Evolutionary conservation across 768 basidiomycete genomes (phyloP).

Genomic region (Boletus bicolor): DNA sequence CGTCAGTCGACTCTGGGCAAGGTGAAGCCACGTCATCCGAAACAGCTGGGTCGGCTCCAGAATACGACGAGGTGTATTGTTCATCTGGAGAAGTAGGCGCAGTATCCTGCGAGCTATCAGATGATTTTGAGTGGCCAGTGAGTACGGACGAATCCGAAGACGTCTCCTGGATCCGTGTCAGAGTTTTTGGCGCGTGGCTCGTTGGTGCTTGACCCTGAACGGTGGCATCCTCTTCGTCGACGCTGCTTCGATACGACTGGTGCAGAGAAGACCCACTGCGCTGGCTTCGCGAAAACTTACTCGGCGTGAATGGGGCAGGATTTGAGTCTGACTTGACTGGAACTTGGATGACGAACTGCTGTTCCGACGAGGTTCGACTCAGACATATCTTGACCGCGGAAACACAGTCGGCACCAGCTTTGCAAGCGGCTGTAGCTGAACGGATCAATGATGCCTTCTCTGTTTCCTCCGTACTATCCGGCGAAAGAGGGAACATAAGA

Average conservation of each 20-base stretch:
- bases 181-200: slow-evolving; percentile 14
- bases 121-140: slow-evolving; percentile 43
- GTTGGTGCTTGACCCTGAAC: slow-evolving; percentile 46
- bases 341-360: slow-evolving; percentile 62
- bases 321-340: slow-evolving; percentile 49
- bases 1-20: slow-evolving; percentile 34
- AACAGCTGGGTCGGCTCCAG: slow-evolving; percentile 23
- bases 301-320: slow-evolving; percentile 43
- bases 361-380: slow-evolving; percentile 57
- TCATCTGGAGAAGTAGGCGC: slow-evolving; percentile 50
- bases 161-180: slow-evolving; percentile 33
- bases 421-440: slow-evolving; percentile 84
- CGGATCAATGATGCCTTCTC: slow-evolving; percentile 76
- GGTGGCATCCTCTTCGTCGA: slow-evolving; percentile 62
- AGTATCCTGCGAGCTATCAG: slow-evolving; percentile 46
- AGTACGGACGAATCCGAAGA: slow-evolving; percentile 52
- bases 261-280: slow-evolving; percentile 39
- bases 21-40: slow-evolving; percentile 31
- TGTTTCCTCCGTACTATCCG: slow-evolving; percentile 66
- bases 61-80: slow-evolving; percentile 33
- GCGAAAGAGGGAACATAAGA: slow-evolving; percentile 53
- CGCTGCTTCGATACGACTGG: slow-evolving; percentile 34
- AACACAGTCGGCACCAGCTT: slow-evolving; percentile 86
- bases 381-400: slow-evolving; percentile 82
- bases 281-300: slow-evolving; percentile 43